Evolutionary conservation across 73 alveolate species (phyloP).

Genomic region (Paramecium primaurelia): DNA sequence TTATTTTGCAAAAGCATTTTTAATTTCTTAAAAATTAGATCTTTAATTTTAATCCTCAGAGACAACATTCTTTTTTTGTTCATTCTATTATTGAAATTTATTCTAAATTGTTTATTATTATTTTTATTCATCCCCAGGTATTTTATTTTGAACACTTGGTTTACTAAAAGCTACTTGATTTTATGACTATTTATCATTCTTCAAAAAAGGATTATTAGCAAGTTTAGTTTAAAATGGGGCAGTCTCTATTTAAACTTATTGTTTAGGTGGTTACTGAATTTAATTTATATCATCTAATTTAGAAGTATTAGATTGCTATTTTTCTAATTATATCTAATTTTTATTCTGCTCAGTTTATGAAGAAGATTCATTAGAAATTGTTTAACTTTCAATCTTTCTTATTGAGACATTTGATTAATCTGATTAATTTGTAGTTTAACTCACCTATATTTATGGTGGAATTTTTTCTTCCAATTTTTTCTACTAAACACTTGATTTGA

Average conservation of each 20-base stretch:
- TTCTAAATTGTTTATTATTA: neutral
- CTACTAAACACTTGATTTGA: neutral
- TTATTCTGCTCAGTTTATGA: neutral
- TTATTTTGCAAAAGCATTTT: neutral
- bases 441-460: neutral
- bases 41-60: neutral
- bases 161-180: neutral
- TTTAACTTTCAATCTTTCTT: neutral
- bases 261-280: neutral
- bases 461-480: neutral
- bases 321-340: neutral
- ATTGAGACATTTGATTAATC: neutral
- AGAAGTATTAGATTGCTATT: neutral
- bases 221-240: neutral
- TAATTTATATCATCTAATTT: neutral
- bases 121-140: neutral
- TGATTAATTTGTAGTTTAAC: neutral
- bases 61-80: neutral
- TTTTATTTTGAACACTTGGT: neutral
- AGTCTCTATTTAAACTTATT: neutral
- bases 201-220: neutral
- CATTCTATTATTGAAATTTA: neutral
- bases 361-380: neutral
- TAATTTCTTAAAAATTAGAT: neutral
- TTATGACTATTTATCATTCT: neutral